Conservation (phyloP, 176 grass and related monocot genomes). For the Eragrostis curvula region DNA sequence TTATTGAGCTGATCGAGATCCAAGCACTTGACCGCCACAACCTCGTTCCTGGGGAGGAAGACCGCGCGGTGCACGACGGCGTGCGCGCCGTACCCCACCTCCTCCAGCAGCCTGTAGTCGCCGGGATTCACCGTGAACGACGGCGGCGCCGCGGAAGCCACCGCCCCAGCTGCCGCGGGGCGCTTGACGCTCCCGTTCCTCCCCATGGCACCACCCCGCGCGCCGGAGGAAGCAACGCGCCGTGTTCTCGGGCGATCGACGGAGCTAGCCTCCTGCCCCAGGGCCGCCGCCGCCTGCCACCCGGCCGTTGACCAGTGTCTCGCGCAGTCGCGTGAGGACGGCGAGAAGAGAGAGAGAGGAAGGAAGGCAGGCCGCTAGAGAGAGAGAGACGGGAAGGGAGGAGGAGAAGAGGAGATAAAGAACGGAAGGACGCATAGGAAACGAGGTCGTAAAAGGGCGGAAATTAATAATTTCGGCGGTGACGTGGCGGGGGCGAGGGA, state of each 20-base stretch:
- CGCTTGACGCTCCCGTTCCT: conserved; percentile 45
- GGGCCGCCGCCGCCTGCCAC: background rate
- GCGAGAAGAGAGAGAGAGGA: conserved; percentile 12
- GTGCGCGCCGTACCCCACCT: conserved; percentile 93
- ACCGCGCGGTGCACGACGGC: conserved; percentile 88
- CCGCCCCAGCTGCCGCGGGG: conserved; percentile 14
- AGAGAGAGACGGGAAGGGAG: background rate
- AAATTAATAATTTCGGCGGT: conserved; percentile 57
- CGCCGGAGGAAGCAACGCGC: background rate
- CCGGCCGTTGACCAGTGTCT: conserved; percentile 47
- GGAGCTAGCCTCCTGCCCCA: background rate
- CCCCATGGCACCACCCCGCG: conserved; percentile 33
- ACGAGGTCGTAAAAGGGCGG: conserved; percentile 42
- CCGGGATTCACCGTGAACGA: conserved; percentile 59
- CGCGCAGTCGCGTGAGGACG: conserved; percentile 21
- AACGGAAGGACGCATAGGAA: conserved; percentile 56
- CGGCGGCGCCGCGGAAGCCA: conserved; percentile 27
- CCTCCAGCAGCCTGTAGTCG: conserved; percentile 81
- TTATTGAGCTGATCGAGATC: conserved; percentile 99
- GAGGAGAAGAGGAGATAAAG: conserved; percentile 47
- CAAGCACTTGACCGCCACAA: conserved; percentile 94
- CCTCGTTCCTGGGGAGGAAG: conserved; percentile 67
- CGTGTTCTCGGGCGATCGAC: background rate
- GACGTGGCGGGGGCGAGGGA: conserved; percentile 59
- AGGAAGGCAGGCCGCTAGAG: background rate